These are phyloP conservation scores for Ascocoryne sarcoides DNA, from an alignment of 2,329 filamentous ascomycete species.

Conservation along the genomic window DNA sequence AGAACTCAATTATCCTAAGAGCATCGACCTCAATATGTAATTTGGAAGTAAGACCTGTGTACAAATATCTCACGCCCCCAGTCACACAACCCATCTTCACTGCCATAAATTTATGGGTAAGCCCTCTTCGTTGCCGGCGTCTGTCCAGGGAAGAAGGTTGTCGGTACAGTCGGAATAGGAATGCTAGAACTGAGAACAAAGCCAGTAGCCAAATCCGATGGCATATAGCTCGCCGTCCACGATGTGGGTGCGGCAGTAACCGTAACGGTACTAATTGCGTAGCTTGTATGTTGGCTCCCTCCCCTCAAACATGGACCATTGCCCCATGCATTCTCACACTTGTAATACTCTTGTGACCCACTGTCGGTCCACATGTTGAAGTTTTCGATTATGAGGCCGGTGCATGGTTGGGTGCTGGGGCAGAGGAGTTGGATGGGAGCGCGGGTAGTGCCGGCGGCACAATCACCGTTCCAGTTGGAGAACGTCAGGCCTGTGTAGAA, in stretches of 20 bases:
- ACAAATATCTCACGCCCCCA: too few species aligned
- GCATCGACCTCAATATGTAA: too few species aligned
- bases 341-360: slow-evolving; percentile 34
- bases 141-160: background rate
- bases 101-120: background rate
- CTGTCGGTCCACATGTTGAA: slow-evolving; percentile 45
- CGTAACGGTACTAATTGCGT: slow-evolving; percentile 7
- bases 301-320: slow-evolving; percentile 33
- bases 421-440: slow-evolving; percentile 46
- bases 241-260: slow-evolving; percentile 9
- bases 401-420: slow-evolving; percentile 42
- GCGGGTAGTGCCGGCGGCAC: slow-evolving; percentile 39
- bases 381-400: slow-evolving; percentile 40
- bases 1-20: too few species aligned
- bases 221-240: slow-evolving; percentile 4
- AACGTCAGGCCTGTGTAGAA: slow-evolving; percentile 43
- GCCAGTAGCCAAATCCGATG: background rate
- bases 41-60: too few species aligned
- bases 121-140: background rate
- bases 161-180: background rate
- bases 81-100: too few species aligned
- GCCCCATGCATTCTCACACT: slow-evolving; percentile 41
- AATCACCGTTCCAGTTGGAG: slow-evolving; percentile 47
- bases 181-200: background rate
- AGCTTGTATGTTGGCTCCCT: slow-evolving; percentile 1